Evolutionary conservation across 2,329 filamentous ascomycete species (phyloP), one percentile per base, ranked within the genome.

Genomic region (Ophiostoma sp.): DNA sequence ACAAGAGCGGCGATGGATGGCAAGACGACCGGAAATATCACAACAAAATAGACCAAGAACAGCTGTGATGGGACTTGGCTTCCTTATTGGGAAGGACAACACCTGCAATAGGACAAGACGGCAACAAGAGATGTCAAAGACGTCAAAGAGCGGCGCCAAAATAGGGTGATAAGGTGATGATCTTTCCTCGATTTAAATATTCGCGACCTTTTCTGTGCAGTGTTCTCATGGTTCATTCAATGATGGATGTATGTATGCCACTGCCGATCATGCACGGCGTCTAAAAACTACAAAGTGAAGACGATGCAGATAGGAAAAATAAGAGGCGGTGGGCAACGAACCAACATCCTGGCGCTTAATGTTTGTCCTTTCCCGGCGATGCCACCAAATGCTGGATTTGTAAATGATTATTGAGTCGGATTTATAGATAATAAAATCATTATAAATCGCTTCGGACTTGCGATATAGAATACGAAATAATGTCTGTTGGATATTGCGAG

Each of bases 281-380:
- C n/a, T 57, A 57, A 54, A 27, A 15, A 10, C 8, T 57, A 57
- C n/a, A 5, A 57, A 31, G 52, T 57, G 3, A 52, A 5, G 17
- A 48, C 10, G 36, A 39, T 7, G 36, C 4, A 48, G n/a, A 57
- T 4, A 57, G 23, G 52, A 31, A 57, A 8, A 27, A 27, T 11
- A 57, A 57, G 52, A 57, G n/a, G 17, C 52, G n/a, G 17, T 57
- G 52, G 23, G n/a, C 52, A 57, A 31, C 52, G 23, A 57, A 23
- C n/a, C 23, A 57, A 57, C 52, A 57, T 57, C 52, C 52, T 27
- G 52, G 23, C 52, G 52, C 52, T 27, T 57, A 57, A 20, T 48
- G 2, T 20, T 48, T 15, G n/a, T 27, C 15, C 3, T 8, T 57
- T 27, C 39, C 27, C 44, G 13, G 20, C 13, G 44, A 48, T 17